Conservation (phyloP, 805 yeast genomes). For the Tetrapisispora phaffii region DNA sequence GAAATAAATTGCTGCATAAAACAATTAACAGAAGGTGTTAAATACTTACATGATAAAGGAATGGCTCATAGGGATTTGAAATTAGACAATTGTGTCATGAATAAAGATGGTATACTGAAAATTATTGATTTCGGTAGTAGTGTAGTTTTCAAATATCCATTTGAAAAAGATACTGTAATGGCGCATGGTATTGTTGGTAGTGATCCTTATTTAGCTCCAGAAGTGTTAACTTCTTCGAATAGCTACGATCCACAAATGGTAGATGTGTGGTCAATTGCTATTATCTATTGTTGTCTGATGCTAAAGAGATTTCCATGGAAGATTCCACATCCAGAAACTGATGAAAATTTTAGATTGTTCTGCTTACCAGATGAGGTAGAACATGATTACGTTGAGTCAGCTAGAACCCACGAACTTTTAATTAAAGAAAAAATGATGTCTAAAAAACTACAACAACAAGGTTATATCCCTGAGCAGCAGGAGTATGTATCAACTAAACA, state of each 20-base stretch:
- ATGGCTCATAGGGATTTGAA: constrained; percentile 76
- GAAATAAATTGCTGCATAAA: constrained; percentile 75
- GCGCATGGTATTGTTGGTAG: constrained; percentile 75
- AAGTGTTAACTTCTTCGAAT: constrained; percentile 41
- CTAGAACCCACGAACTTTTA: constrained; percentile 56
- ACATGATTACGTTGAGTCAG: constrained; percentile 65
- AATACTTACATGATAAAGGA: constrained; percentile 65
- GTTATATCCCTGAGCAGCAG: background rate
- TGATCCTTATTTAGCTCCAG: constrained; percentile 82
- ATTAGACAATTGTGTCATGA: constrained; percentile 73
- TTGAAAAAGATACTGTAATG: constrained; percentile 43
- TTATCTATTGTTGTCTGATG: constrained; percentile 79
- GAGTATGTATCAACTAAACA: background rate
- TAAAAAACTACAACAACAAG: constrained; percentile 4
- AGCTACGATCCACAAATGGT: constrained; percentile 67
- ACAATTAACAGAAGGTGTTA: constrained; percentile 62
- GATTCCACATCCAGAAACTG: constrained; percentile 56
- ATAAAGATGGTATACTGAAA: constrained; percentile 61
- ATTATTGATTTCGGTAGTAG: constrained; percentile 79
- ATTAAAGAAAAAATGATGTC: constrained; percentile 35
- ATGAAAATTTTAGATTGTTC: constrained; percentile 58
- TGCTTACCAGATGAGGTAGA: constrained; percentile 58
- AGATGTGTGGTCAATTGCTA: constrained; percentile 78
- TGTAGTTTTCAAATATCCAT: constrained; percentile 73
- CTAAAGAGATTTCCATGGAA: constrained; percentile 82